Base-by-base conservation (phyloP, 2,329 filamentous ascomycete species). In the Penicillium sp. region DNA sequence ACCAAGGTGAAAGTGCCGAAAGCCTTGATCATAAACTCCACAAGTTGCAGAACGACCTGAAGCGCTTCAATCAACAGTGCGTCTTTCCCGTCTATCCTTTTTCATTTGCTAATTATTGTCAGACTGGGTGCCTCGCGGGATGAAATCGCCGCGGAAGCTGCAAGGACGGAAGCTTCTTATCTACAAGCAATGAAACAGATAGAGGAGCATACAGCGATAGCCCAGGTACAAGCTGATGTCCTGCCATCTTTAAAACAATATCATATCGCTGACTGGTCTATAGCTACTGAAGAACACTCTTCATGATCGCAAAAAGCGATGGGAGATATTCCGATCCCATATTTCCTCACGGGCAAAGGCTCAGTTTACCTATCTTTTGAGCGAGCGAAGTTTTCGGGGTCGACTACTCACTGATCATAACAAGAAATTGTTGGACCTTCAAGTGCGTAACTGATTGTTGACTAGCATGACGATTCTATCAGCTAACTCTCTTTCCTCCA, bases 371-470 rank as follows among this genome's bases (percentile, higher is more conserved):
- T 96, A 95, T 69, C 83, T 98, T 14, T 84, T 99, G 56, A 91
- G 88, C 68, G 93, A 98, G 75, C 87, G 95, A 67, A 88, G 90
- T 22, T 99, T 96, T 76, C 86, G 92, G 45, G 95, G 95, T 55
- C 85, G 85, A 61, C 84, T 99, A 56, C 79, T 87, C 22, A 84
- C 96, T 43, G 87, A 96, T 67, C 93, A 98, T 75, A 78, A 81
- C 48, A 73, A 81, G n/a, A 89, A 89, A 65, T 81, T 84, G 55
- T 84, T 99, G 37, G 87, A 93, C 62, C 84, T 99, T 57, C 84
- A 89, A 61, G 90, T 93, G 62, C 48, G 61, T 57, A 27, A 19
- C 14, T 24, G 13, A 29, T n/a, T 44, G 19, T 52, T 52, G n/a
- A 41, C 37, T 13, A 31, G 35, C 41, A 33, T 21, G 14, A 16